Percentiles rank a stretch among this genome's conserved stretches.
phyloP scores from a whole-genome alignment of 495 filamentous ascomycete species.

The Diplogelasinospora grovesii region DNA sequence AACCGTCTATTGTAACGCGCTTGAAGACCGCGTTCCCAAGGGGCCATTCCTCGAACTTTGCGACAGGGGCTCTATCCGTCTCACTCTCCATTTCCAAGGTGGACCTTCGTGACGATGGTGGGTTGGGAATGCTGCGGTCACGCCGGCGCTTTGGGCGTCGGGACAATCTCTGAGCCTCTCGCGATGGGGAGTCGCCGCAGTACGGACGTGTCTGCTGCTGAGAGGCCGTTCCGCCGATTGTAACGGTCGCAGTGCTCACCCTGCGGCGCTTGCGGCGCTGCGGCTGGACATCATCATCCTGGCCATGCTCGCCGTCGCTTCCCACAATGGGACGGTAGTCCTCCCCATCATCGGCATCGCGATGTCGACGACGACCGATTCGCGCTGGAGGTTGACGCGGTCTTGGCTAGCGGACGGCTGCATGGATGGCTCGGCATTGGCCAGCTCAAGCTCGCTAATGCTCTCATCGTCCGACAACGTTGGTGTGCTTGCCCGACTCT shows the following conservation, averaged over 20 bases:
- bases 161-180: too few species aligned
- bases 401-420: conserved; percentile 6
- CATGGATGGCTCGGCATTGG: conserved; percentile 2
- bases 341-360: conserved; percentile 7
- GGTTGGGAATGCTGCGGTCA: too few species aligned
- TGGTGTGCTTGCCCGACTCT: conserved; percentile 3
- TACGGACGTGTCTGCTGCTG: conserved; percentile 4
- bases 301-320: conserved; percentile 4
- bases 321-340: conserved; percentile 6
- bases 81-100: conserved; percentile 1
- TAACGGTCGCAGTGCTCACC: neutral
- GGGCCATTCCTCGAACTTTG: conserved; percentile 10
- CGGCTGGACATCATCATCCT: conserved; percentile 4
- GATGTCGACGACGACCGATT: conserved; percentile 9
- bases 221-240: conserved; percentile 5
- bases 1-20: conserved; percentile 8
- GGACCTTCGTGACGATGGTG: too few species aligned
- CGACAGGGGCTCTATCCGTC: conserved; percentile 4
- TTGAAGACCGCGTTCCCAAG: conserved; percentile 8
- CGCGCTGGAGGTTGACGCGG: conserved; percentile 7
- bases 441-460: conserved; percentile 1
- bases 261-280: conserved; percentile 6
- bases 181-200: neutral
- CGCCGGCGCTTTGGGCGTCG: too few species aligned
- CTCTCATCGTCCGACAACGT: neutral